Conservation (phyloP, 768 basidiomycete species). For the Suillus brevipes region DNA sequence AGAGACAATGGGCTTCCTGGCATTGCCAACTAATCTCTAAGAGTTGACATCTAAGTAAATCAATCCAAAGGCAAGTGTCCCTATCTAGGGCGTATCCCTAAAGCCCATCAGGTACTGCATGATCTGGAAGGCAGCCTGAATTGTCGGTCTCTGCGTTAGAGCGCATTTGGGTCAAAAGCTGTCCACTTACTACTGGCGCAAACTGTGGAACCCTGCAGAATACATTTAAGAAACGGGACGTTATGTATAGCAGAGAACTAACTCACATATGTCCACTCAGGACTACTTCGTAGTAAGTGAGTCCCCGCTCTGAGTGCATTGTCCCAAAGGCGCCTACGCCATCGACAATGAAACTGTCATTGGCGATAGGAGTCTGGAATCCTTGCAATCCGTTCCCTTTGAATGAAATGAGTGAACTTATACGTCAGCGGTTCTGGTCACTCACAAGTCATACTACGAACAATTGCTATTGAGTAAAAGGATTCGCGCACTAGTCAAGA, state of each 20-base stretch:
- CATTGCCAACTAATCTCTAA: background rate
- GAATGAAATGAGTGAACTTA: background rate
- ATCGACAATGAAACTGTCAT: constrained; percentile 71
- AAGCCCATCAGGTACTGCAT: constrained; percentile 65
- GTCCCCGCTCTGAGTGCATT: constrained; percentile 62
- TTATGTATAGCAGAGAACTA: background rate
- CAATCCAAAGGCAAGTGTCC: background rate
- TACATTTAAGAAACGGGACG: background rate
- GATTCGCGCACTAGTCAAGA: background rate
- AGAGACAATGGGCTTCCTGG: background rate
- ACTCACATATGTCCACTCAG: constrained; percentile 68
- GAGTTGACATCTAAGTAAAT: background rate
- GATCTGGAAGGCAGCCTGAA: constrained; percentile 60
- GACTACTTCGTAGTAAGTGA: constrained; percentile 66
- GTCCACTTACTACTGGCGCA: constrained; percentile 52
- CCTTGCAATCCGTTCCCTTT: constrained; percentile 48
- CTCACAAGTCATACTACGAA: constrained; percentile 45
- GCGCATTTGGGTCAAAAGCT: background rate
- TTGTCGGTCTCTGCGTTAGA: background rate
- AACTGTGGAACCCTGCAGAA: constrained; percentile 52
- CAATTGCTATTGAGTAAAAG: background rate
- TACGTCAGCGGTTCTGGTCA: background rate
- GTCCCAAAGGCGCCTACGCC: constrained; percentile 68
- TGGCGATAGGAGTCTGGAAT: constrained; percentile 65
- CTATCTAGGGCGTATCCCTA: constrained; percentile 43